phyloP scores from a whole-genome alignment of 495 filamentous ascomycete genomes.

The Penicillium coprophilum region DNA sequence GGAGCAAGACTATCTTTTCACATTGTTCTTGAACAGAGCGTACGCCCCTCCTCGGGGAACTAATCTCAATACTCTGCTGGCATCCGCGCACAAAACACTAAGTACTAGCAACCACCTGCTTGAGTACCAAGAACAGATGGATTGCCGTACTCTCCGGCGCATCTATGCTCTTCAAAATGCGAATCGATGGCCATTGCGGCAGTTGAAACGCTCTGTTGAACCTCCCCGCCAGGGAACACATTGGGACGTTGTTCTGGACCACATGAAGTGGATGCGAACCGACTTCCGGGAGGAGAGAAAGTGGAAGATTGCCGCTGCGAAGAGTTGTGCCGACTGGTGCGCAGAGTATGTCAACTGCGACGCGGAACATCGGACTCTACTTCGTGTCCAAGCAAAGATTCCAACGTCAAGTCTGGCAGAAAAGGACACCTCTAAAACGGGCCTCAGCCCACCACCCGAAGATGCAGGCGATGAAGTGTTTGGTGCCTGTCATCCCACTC shows the following conservation, averaged over 20 bases:
- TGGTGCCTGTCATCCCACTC: constrained; percentile 55
- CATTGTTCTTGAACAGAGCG: constrained; percentile 70
- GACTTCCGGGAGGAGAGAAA: constrained; percentile 93
- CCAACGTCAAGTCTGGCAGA: constrained; percentile 18
- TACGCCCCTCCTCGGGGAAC: constrained; percentile 58
- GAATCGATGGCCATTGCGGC: constrained; percentile 87
- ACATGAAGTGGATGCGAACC: constrained; percentile 96
- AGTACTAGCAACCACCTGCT: constrained; percentile 74
- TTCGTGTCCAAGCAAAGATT: constrained; percentile 63
- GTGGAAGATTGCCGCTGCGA: constrained; percentile 83
- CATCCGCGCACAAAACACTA: constrained; percentile 77
- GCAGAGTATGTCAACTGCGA: constrained; percentile 71
- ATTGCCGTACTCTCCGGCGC: constrained; percentile 74
- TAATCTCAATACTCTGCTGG: constrained; percentile 65
- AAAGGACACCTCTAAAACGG: constrained; percentile 23
- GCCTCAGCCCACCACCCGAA: constrained; percentile 29
- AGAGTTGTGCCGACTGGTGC: constrained; percentile 74
- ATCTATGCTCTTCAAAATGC: constrained; percentile 87
- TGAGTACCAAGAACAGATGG: constrained; percentile 76
- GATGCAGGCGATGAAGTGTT: constrained; percentile 36
- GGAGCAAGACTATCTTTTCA: constrained; percentile 75
- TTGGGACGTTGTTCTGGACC: constrained; percentile 80
- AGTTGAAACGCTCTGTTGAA: constrained; percentile 75
- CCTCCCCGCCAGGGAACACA: constrained; percentile 72
- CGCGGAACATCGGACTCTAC: constrained; percentile 56